phyloP scores from a whole-genome alignment of 352 stramenopile species.

The Pythium grandisporangium region DNA sequence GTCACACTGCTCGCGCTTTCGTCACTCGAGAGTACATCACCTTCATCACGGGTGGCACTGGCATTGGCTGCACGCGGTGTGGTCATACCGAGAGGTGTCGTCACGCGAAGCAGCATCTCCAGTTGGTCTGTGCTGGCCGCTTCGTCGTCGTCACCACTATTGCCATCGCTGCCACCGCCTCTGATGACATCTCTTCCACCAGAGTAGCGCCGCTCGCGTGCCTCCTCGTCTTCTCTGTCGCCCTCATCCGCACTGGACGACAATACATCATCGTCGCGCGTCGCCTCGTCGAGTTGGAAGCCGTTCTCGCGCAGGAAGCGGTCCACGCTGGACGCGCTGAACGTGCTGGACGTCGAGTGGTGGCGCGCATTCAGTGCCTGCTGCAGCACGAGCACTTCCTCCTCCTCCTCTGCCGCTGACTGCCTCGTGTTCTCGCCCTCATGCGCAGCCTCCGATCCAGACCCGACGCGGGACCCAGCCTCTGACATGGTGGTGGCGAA shows the following conservation, averaged over 20 bases:
- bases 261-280: conserved; percentile 14
- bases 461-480: not conserved
- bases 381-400: conserved; percentile 11
- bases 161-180: too few species aligned
- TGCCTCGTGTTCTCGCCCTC: conserved; percentile 8
- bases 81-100: too few species aligned
- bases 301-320: conserved; percentile 74
- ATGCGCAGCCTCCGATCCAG: not conserved
- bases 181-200: not conserved
- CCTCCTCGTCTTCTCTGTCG: not conserved
- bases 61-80: too few species aligned
- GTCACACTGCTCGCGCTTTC: not conserved
- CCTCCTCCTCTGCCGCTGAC: conserved; percentile 19
- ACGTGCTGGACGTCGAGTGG: conserved; percentile 13
- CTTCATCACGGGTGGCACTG: too few species aligned
- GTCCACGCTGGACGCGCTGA: conserved; percentile 68
- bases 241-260: conserved; percentile 15
- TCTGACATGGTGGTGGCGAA: too few species aligned
- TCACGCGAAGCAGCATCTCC: not conserved
- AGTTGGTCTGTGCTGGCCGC: not conserved
- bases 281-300: conserved; percentile 36
- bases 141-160: conserved; percentile 1
- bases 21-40: conserved; percentile 22
- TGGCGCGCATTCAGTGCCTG: conserved; percentile 6
- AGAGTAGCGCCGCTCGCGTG: not conserved